Evolutionary conservation across 352 stramenopile genomes (phyloP).

Genomic region (Pythium coloratum): DNA sequence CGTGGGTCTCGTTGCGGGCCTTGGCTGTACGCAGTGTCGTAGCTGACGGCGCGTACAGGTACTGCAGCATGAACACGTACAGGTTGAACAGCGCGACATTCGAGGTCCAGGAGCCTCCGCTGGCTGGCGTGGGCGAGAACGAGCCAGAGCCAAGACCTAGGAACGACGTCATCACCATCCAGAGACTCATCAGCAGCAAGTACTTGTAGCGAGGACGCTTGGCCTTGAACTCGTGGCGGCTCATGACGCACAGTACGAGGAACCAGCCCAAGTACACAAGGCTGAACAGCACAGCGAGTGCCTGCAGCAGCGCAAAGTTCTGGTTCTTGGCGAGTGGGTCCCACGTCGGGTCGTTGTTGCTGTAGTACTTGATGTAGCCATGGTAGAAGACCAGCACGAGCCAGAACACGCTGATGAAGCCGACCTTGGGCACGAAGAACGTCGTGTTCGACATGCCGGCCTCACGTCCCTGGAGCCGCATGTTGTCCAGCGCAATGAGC

Average conservation of each 20-base stretch:
- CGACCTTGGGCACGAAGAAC: slow-evolving; percentile 57
- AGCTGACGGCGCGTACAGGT: slow-evolving; percentile 52
- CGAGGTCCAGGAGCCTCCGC: slow-evolving; percentile 49
- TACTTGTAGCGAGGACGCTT: slow-evolving; percentile 52
- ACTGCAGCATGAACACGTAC: slow-evolving; percentile 58
- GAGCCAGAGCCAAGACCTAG: slow-evolving; percentile 37
- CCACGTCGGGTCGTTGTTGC: slow-evolving; percentile 56
- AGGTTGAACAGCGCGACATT: slow-evolving; percentile 59
- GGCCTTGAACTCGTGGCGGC: slow-evolving; percentile 42
- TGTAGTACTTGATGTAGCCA: slow-evolving; percentile 63
- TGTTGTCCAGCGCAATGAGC: slow-evolving; percentile 57
- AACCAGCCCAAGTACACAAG: slow-evolving; percentile 57
- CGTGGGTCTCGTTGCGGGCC: slow-evolving; percentile 21
- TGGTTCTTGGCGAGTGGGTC: slow-evolving; percentile 41
- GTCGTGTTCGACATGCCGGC: slow-evolving; percentile 48
- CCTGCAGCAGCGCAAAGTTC: slow-evolving; percentile 39
- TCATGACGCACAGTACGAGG: slow-evolving; percentile 36
- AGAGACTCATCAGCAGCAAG: slow-evolving; percentile 42
- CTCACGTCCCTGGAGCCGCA: slow-evolving; percentile 52
- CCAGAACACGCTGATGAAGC: slow-evolving; percentile 55
- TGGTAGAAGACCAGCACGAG: slow-evolving; percentile 52
- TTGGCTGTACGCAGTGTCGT: slow-evolving; percentile 35
- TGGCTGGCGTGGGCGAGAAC: slow-evolving; percentile 48
- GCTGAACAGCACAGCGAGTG: slow-evolving; percentile 41
- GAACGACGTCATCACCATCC: slow-evolving; percentile 55